Percentiles rank a stretch among this genome's conserved stretches.
These are phyloP conservation scores for Brassica hybrid DNA, from an alignment of 441 rosid genomes.

Conservation along the genomic window DNA sequence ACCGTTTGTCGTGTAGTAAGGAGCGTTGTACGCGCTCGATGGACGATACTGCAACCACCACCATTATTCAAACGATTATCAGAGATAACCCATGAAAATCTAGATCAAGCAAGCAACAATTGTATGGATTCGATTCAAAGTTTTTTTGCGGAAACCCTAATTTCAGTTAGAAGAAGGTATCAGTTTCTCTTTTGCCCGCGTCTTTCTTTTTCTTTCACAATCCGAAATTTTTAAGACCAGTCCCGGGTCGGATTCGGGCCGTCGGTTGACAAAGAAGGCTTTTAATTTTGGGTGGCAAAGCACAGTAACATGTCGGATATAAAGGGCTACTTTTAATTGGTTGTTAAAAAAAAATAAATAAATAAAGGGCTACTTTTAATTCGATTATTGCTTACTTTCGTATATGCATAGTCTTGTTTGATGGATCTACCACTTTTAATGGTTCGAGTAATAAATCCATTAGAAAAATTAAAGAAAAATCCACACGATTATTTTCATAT, in stretches of 20 bases:
- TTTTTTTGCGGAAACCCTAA: constrained; percentile 3
- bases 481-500: not conserved
- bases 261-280: not conserved
- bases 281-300: not conserved
- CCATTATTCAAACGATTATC: constrained; percentile 9
- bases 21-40: constrained; percentile 72
- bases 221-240: not conserved
- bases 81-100: not conserved
- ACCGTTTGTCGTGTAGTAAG: constrained; percentile 79
- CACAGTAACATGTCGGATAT: constrained; percentile 23
- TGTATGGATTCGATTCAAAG: not conserved
- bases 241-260: no score
- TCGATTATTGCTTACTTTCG: not conserved
- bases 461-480: not conserved
- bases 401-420: constrained; percentile 9
- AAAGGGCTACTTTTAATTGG: not conserved
- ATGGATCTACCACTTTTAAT: constrained; percentile 16
- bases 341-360: no score
- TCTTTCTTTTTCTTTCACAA: no score
- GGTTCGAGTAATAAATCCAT: not conserved
- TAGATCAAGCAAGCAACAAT: not conserved
- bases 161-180: not conserved
- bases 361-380: not conserved
- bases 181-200: no score
- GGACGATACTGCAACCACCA: constrained; percentile 68